Conservation (phyloP, 768 basidiomycete genomes). For the Suillus subalutaceus region DNA sequence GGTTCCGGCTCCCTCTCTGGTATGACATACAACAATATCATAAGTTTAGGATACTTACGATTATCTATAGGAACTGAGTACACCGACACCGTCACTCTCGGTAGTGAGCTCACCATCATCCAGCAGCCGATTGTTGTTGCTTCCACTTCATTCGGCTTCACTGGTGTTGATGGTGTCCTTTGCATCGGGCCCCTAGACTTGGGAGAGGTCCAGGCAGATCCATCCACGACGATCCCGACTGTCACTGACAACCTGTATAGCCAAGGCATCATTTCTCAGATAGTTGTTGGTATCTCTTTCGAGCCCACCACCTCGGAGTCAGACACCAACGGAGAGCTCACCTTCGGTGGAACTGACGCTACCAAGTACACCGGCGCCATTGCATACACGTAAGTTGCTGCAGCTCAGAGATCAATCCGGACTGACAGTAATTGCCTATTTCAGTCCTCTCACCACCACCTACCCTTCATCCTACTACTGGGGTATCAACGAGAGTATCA, state of each 20-base stretch:
- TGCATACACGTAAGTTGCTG: neutral
- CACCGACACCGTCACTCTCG: slow-evolving; percentile 35
- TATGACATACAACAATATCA: slow-evolving; percentile 15
- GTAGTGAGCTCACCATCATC: slow-evolving; percentile 18
- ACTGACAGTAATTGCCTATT: neutral
- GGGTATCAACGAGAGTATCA: neutral
- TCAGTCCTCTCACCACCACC: neutral
- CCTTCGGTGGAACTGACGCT: neutral
- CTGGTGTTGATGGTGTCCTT: neutral
- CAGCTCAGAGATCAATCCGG: neutral
- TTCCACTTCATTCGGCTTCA: neutral
- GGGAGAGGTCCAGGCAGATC: neutral
- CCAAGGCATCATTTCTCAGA: slow-evolving; percentile 41
- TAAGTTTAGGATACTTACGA: neutral
- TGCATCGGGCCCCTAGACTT: neutral
- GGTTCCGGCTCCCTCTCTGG: slow-evolving; percentile 65
- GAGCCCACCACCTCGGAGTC: slow-evolving; percentile 39
- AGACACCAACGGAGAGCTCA: neutral
- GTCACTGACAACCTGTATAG: slow-evolving; percentile 57
- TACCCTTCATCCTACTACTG: neutral
- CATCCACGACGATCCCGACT: slow-evolving; percentile 28
- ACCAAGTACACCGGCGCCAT: neutral
- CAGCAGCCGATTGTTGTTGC: neutral
- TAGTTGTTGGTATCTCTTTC: slow-evolving; percentile 54
- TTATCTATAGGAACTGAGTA: slow-evolving; percentile 32